phyloP scores from a whole-genome alignment of 176 grass and related monocot species.

The Carex pumila region DNA sequence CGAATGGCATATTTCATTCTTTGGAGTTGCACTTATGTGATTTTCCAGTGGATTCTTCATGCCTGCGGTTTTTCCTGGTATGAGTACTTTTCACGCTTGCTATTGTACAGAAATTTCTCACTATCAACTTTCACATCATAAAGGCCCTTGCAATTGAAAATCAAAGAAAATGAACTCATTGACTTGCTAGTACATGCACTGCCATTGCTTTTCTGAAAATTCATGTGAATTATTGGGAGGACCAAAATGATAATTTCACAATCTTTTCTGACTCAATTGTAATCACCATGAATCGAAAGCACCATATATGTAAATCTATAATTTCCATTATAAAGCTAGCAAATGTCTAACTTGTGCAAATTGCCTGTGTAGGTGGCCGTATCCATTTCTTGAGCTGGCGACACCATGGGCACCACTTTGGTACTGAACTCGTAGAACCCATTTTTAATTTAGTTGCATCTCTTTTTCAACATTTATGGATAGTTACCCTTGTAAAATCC shows the following conservation, averaged over 20 bases:
- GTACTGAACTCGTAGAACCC: conserved; percentile 5
- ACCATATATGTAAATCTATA: background rate
- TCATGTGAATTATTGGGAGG: background rate
- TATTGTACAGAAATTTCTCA: background rate
- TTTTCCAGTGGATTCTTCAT: conserved; percentile 48
- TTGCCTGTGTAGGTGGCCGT: conserved; percentile 44
- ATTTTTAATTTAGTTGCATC: background rate
- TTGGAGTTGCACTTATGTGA: conserved; percentile 50
- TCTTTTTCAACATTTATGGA: background rate
- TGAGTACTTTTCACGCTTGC: background rate
- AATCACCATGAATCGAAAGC: background rate
- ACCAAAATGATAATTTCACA: background rate
- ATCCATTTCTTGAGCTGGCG: conserved; percentile 45
- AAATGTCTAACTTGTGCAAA: background rate
- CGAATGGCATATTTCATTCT: conserved; percentile 44
- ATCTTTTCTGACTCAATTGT: background rate
- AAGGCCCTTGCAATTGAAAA: background rate
- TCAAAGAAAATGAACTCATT: background rate
- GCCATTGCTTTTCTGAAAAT: background rate
- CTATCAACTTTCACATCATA: background rate
- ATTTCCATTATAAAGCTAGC: background rate
- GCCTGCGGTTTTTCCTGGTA: conserved; percentile 50
- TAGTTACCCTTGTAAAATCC: background rate
- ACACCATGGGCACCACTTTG: conserved; percentile 41
- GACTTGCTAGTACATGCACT: background rate